A percentile compares a stretch with the other conserved stretches of the same genome.
These are phyloP conservation scores for Hypoxylon sp. DNA, from an alignment of 2,329 filamentous ascomycete species.

Conservation along the genomic window DNA sequence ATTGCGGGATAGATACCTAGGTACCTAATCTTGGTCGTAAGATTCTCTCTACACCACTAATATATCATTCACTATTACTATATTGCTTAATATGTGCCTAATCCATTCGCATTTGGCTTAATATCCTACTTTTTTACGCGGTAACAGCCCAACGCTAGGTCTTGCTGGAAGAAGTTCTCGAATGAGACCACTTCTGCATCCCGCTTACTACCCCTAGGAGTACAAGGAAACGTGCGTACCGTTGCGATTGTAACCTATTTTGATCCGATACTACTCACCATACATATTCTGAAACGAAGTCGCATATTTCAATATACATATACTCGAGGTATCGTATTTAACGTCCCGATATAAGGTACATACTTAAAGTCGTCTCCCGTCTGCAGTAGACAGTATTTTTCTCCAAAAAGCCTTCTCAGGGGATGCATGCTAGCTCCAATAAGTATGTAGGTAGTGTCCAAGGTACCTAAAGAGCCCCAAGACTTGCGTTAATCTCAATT, in stretches of 20 bases:
- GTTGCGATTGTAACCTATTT: conserved; percentile 30
- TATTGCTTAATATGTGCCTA: not conserved
- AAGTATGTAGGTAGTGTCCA: not conserved
- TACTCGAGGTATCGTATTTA: conserved; percentile 19
- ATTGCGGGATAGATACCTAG: not conserved
- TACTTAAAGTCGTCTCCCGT: not conserved
- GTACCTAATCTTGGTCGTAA: not conserved
- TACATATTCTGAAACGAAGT: conserved; percentile 43
- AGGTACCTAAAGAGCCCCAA: conserved; percentile 14
- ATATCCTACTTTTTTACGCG: not conserved
- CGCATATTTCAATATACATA: conserved; percentile 33
- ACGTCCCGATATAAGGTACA: conserved; percentile 19
- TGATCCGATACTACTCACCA: conserved; percentile 17
- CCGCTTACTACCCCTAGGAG: conserved; percentile 11
- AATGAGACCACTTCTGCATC: conserved; percentile 7
- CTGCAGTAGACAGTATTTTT: conserved; percentile 12
- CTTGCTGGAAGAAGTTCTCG: conserved; percentile 6
- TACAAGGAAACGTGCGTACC: conserved; percentile 27
- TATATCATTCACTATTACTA: not conserved
- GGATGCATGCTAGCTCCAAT: conserved; percentile 35
- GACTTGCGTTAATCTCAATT: conserved; percentile 37
- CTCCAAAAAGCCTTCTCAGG: conserved; percentile 26
- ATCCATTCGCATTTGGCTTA: not conserved
- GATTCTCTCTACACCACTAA: not conserved
- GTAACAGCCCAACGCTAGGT: conserved; percentile 5